phyloP scores from a whole-genome alignment of 225 moss, liverwort and hornwort genomes.

The Bryum argenteum region DNA sequence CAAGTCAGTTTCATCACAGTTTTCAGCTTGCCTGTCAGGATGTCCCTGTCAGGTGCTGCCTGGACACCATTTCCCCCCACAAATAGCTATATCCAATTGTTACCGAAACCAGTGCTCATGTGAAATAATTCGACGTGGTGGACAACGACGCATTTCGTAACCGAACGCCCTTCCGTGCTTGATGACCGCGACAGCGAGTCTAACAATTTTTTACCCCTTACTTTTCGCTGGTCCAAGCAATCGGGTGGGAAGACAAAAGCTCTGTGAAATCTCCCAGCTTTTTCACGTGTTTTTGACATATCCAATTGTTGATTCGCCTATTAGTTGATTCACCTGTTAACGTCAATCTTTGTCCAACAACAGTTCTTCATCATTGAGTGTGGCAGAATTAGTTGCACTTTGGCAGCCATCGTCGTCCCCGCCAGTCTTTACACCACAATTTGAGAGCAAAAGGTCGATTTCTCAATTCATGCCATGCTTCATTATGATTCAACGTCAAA shows the following conservation, averaged over 20 bases:
- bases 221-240: not conserved
- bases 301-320: not conserved
- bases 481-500: constrained; percentile 35
- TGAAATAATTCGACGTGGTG: constrained; percentile 3
- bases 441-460: constrained; percentile 27
- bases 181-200: not conserved
- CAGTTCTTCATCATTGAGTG: constrained; percentile 5
- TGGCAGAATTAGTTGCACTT: constrained; percentile 16
- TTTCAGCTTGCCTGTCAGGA: constrained; percentile 45
- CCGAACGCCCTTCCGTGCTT: constrained; percentile 8
- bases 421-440: not conserved
- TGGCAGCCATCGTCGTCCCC: constrained; percentile 22
- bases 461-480: constrained; percentile 23
- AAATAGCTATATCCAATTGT: constrained; percentile 28
- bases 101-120: constrained; percentile 13
- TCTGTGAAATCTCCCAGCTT: not conserved
- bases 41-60: constrained; percentile 40
- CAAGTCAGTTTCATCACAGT: constrained; percentile 35
- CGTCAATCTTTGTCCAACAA: constrained; percentile 18
- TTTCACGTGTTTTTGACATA: not conserved
- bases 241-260: not conserved
- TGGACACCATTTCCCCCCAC: constrained; percentile 26
- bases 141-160: constrained; percentile 17
- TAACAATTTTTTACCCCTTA: not conserved
- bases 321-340: constrained; percentile 6